A percentile compares a stretch with the other conserved stretches of the same genome.
Evolutionary conservation across 805 yeast species (phyloP).

Genomic region (Metschnikowia bowlesiae): DNA sequence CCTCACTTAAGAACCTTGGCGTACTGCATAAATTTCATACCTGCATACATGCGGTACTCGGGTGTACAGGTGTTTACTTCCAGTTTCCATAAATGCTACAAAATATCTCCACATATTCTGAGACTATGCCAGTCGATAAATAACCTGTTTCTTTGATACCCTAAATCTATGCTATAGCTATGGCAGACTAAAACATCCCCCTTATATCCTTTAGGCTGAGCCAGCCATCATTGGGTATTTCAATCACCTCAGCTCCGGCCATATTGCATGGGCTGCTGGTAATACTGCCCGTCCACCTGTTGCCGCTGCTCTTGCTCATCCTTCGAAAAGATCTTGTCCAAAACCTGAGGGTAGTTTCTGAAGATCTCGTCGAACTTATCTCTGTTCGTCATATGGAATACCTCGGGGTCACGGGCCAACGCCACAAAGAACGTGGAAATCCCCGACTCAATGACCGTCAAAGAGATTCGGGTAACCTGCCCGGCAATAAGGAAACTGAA

Average conservation of each 20-base stretch:
- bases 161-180: too few relatives aligned
- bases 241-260: slow-evolving; percentile 1
- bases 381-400: slow-evolving; percentile 70
- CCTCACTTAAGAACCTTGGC: too few relatives aligned
- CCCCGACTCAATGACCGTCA: slow-evolving; percentile 76
- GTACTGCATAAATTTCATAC: too few relatives aligned
- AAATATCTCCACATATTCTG: too few relatives aligned
- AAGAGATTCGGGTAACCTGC: slow-evolving; percentile 69
- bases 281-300: slow-evolving; percentile 9
- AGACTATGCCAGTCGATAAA: too few relatives aligned
- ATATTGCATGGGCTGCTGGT: slow-evolving; percentile 12
- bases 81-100: too few relatives aligned
- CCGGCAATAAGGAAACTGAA: slow-evolving; percentile 68
- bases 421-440: slow-evolving; percentile 81
- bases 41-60: too few relatives aligned
- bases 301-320: slow-evolving; percentile 12
- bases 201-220: too few relatives aligned
- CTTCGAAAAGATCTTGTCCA: slow-evolving; percentile 38
- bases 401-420: slow-evolving; percentile 79
- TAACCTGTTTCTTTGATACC: too few relatives aligned
- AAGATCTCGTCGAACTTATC: slow-evolving; percentile 58
- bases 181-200: too few relatives aligned
- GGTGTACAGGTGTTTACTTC: too few relatives aligned
- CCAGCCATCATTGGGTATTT: background rate
- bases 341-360: slow-evolving; percentile 63